Conservation (phyloP, 768 basidiomycete species). For the Tephrocybe rancida region DNA sequence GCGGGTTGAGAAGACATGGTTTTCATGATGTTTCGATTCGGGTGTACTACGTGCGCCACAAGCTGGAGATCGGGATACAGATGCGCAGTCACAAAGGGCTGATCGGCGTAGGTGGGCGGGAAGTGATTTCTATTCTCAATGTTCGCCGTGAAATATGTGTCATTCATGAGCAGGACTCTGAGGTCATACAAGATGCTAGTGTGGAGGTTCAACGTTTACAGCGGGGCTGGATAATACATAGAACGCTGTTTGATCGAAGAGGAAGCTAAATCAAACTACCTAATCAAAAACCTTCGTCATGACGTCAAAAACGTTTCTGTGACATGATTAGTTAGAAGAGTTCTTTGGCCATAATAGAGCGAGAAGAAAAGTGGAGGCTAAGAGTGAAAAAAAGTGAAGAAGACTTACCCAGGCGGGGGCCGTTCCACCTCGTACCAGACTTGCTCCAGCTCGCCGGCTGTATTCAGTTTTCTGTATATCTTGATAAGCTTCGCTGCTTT, state of each 20-base stretch:
- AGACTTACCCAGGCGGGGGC: constrained; percentile 30
- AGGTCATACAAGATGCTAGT: too few relatives aligned
- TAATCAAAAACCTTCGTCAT: constrained; percentile 2
- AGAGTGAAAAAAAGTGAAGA: not conserved
- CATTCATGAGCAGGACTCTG: too few relatives aligned
- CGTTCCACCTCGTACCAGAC: constrained; percentile 35
- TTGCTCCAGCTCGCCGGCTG: constrained; percentile 23
- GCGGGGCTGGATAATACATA: too few relatives aligned
- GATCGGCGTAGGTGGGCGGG: too few relatives aligned
- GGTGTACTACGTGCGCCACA: not conserved
- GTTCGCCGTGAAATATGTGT: too few relatives aligned
- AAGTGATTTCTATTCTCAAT: too few relatives aligned
- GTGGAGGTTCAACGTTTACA: too few relatives aligned
- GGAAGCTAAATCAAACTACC: too few relatives aligned
- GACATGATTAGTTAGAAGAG: not conserved
- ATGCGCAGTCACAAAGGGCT: too few relatives aligned
- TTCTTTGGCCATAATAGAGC: not conserved
- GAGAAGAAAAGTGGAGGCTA: not conserved
- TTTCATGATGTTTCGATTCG: not conserved
- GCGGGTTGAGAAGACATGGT: not conserved
- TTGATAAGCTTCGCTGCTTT: constrained; percentile 37
- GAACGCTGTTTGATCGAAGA: too few relatives aligned
- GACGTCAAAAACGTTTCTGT: constrained; percentile 11
- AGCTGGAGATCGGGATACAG: not conserved
- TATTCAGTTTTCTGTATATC: constrained; percentile 33